phyloP scores from a whole-genome alignment of 495 filamentous ascomycete genomes.

The Opeltia flavorubescens region DNA sequence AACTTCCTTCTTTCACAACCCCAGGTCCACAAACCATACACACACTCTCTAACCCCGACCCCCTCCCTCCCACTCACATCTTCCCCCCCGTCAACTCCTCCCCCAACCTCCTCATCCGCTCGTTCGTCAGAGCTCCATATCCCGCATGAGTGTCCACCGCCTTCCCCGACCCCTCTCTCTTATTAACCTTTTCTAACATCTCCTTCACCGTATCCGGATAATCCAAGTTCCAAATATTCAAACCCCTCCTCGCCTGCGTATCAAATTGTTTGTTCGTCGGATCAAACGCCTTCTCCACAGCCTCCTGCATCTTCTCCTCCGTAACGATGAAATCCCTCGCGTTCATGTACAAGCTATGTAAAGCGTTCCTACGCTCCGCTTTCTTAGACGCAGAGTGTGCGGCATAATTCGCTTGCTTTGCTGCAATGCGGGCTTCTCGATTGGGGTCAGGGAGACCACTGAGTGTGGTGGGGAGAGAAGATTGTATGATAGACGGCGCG shows the following conservation, averaged over 20 bases:
- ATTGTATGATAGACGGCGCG: constrained; percentile 30
- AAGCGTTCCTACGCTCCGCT: constrained; percentile 26
- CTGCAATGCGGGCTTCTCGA: constrained; percentile 29
- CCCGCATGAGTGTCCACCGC: constrained; percentile 19
- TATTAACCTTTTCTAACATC: constrained; percentile 22
- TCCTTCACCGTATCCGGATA: constrained; percentile 37
- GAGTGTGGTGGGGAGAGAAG: constrained; percentile 19
- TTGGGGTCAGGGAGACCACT: constrained; percentile 31
- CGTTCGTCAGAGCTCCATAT: constrained; percentile 28
- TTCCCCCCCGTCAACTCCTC: constrained; percentile 60
- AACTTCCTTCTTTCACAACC: background rate
- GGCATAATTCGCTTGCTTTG: constrained; percentile 27
- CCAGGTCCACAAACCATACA: background rate
- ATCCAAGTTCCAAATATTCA: constrained; percentile 46
- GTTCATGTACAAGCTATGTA: constrained; percentile 53
- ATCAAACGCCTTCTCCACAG: constrained; percentile 47
- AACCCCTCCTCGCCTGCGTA: constrained; percentile 27
- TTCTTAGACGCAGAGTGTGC: constrained; percentile 24
- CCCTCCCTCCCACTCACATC: constrained; percentile 25
- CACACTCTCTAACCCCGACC: too few species aligned
- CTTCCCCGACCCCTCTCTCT: constrained; percentile 21
- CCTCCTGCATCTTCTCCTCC: constrained; percentile 43
- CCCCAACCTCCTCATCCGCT: constrained; percentile 48
- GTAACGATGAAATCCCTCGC: constrained; percentile 51
- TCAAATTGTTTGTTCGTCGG: constrained; percentile 31